phyloP scores from a whole-genome alignment of 495 filamentous ascomycete genomes.

The Trichoderma erinaceum region DNA sequence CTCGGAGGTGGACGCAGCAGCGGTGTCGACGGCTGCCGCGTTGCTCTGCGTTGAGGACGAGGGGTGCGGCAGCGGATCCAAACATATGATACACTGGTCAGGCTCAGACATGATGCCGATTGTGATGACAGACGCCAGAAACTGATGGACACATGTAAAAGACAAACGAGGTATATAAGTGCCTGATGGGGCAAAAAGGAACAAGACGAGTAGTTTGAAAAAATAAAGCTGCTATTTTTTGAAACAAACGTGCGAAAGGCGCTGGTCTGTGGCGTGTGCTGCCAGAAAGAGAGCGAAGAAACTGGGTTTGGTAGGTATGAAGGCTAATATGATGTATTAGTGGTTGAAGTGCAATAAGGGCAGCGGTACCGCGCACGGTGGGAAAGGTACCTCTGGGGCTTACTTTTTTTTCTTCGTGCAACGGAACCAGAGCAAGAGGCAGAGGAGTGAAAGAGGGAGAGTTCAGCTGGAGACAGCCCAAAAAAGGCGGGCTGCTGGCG shows the following conservation, averaged over 20 bases:
- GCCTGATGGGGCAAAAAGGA: conserved; percentile 4
- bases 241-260: not conserved
- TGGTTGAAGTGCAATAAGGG: not conserved
- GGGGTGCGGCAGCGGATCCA: conserved; percentile 62
- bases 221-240: not conserved
- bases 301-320: conserved; percentile 9
- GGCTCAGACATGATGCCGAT: conserved; percentile 41
- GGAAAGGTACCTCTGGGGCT: not conserved
- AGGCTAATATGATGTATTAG: conserved; percentile 12
- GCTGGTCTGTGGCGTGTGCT: conserved; percentile 11
- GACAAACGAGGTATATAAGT: conserved; percentile 13
- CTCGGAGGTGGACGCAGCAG: conserved; percentile 43
- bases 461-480: conserved; percentile 12
- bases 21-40: conserved; percentile 33
- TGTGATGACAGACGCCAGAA: conserved; percentile 15
- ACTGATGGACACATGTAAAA: conserved; percentile 35
- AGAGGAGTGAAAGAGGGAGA: conserved; percentile 2
- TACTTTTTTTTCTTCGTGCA: not conserved
- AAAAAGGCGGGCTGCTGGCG: conserved; percentile 9
- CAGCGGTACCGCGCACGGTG: not conserved
- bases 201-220: not conserved
- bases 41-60: conserved; percentile 16
- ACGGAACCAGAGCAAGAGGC: not conserved
- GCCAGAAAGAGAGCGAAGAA: not conserved
- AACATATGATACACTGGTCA: conserved; percentile 94